phyloP scores from a whole-genome alignment of 2,329 filamentous ascomycete species.

The Sclerotinia minor region DNA sequence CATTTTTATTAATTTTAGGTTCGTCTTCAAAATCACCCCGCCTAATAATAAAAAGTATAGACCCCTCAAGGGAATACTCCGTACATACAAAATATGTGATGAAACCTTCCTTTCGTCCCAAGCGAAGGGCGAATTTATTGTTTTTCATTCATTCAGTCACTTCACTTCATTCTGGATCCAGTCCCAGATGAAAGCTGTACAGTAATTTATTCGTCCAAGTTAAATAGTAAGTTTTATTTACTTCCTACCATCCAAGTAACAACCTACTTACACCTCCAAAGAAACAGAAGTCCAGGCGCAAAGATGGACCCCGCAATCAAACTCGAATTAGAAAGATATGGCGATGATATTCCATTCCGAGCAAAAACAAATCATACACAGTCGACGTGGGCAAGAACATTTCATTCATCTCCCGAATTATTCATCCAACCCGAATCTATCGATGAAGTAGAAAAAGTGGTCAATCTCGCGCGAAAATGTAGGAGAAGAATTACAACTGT shows the following conservation, averaged over 20 bases:
- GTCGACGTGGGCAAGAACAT: slow-evolving; percentile 93
- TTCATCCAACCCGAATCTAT: slow-evolving; percentile 83
- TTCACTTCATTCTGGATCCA: too few species aligned
- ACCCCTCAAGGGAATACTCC: background rate
- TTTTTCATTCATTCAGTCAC: background rate
- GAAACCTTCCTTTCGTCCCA: background rate
- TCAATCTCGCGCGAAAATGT: slow-evolving; percentile 77
- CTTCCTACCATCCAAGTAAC: background rate
- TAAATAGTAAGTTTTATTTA: background rate
- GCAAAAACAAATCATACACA: slow-evolving; percentile 72
- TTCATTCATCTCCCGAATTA: slow-evolving; percentile 83
- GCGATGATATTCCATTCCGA: slow-evolving; percentile 71
- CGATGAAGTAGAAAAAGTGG: slow-evolving; percentile 77
- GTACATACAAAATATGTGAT: background rate
- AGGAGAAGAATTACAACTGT: slow-evolving; percentile 79
- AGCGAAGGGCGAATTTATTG: background rate
- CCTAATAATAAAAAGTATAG: slow-evolving; percentile 4
- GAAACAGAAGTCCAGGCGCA: slow-evolving; percentile 7
- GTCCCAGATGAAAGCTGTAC: too few species aligned
- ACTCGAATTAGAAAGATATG: slow-evolving; percentile 57
- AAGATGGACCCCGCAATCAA: slow-evolving; percentile 48
- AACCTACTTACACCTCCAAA: background rate
- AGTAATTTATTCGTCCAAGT: background rate
- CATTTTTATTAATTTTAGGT: background rate
- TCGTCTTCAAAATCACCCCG: background rate